phyloP scores from a whole-genome alignment of 768 basidiomycete genomes.

The Boletus sp. region DNA sequence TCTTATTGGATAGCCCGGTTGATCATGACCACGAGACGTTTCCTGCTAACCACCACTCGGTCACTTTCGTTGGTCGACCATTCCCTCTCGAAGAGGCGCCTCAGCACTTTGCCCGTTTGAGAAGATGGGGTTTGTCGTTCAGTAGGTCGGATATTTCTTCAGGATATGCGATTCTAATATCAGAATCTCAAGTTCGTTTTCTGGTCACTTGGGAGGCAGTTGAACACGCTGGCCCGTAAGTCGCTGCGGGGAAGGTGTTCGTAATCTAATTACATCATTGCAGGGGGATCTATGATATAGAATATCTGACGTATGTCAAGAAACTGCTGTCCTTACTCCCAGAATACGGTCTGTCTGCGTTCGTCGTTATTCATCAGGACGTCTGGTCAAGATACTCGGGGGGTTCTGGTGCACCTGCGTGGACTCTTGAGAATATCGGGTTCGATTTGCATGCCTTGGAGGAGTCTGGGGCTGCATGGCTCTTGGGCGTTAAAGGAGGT shows the following conservation, averaged over 20 bases:
- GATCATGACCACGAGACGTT: constrained; percentile 69
- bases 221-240: constrained; percentile 90
- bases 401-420: constrained; percentile 94
- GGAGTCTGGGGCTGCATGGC: constrained; percentile 83
- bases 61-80: constrained; percentile 88
- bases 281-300: constrained; percentile 81
- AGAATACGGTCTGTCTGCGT: constrained; percentile 68
- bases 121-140: constrained; percentile 87
- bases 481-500: constrained; percentile 73
- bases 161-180: background rate
- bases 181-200: constrained; percentile 64
- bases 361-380: constrained; percentile 87
- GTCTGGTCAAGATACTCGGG: constrained; percentile 95
- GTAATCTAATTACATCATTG: background rate
- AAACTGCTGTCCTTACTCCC: constrained; percentile 66
- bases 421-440: constrained; percentile 86
- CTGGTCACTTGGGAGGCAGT: constrained; percentile 97
- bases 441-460: constrained; percentile 82
- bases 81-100: constrained; percentile 89
- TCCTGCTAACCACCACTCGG: constrained; percentile 57
- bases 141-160: constrained; percentile 46
- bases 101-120: constrained; percentile 74
- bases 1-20: constrained; percentile 47
- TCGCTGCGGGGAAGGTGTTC: constrained; percentile 17
- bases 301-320: constrained; percentile 80